Evolutionary conservation across 208 protist genomes (phyloP).

Genomic region (Tritrichomonas foetus): DNA sequence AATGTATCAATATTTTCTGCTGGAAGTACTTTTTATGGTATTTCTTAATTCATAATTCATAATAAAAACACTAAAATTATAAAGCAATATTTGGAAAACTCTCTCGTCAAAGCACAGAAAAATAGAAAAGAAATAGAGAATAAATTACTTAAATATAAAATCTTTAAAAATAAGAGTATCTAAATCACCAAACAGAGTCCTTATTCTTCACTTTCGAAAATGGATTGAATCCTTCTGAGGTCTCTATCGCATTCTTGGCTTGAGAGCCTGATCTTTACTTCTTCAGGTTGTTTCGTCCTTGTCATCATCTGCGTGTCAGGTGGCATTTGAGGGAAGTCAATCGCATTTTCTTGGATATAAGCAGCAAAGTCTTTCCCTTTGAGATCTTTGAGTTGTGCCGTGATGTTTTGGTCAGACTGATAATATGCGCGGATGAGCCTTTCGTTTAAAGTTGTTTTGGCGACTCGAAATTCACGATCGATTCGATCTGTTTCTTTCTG

Average conservation of each 20-base stretch:
- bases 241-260: neutral
- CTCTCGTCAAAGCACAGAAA: too few relatives aligned
- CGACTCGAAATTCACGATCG: neutral
- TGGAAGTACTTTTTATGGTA: too few relatives aligned
- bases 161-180: too few relatives aligned
- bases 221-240: neutral
- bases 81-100: too few relatives aligned
- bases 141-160: too few relatives aligned
- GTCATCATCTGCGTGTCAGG: neutral
- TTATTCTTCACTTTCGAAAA: too few relatives aligned
- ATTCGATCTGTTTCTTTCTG: neutral
- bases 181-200: too few relatives aligned
- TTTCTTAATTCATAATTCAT: too few relatives aligned
- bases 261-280: neutral
- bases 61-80: too few relatives aligned
- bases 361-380: neutral
- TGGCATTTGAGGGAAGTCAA: neutral
- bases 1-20: too few relatives aligned
- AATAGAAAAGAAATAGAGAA: too few relatives aligned
- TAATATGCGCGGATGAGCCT: neutral
- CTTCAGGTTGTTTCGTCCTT: neutral
- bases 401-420: neutral
- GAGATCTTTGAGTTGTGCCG: neutral
- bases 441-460: neutral
- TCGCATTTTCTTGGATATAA: neutral